Evolutionary conservation across 768 basidiomycete species (phyloP), one percentile per base, ranked within the genome.

Genomic region (Collybiopsis confluens): DNA sequence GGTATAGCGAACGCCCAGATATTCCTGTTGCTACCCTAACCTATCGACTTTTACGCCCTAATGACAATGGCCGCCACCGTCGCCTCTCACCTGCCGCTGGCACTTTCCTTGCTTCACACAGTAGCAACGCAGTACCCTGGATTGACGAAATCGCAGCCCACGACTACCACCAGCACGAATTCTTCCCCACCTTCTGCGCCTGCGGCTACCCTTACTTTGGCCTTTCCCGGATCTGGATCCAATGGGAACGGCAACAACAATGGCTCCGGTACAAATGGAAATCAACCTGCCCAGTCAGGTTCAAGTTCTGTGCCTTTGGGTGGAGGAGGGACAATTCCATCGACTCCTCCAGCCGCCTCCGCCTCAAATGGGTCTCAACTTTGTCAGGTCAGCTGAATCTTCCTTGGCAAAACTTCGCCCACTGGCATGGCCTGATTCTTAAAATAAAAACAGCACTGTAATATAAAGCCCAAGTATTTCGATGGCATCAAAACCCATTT

Each of bases 401-500:
- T 56, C 7, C 46, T 56, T 38, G 46, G 40, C 45, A 20, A 30
- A 41, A n/a, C 55, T 43, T 33, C 45, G 18, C 50, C n/a, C 36
- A 49, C 54, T 1, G 9, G 6, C n/a, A 18, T 9, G n/a, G 5
- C 27, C 10, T 10, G 35, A 43, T 48, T 23, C 59, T 37, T 56
- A 41, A 41, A 54, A 42, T 44, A n/a, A 36, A 52, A 13, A 20
- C 46, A 85, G 84, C 69, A 73, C 38, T 86, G 84, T 61, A 77
- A 80, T 54, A 57, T 69, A 30, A 75, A 78, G 45, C 81, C 82
- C 21, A 85, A 80, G 59, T 76, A 77, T 60, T 70, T 71, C 58
- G 83, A 84, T 55, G 80, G 81, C 11, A 68, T 64, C 44, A 81
- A 77, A 62, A 76, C 73, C 4, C 82, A 83, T 62, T 72, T 77